Evolutionary conservation across 2,329 filamentous ascomycete species (phyloP), one percentile per base, ranked within the genome.

Genomic region (Clonostachys rhizophaga): DNA sequence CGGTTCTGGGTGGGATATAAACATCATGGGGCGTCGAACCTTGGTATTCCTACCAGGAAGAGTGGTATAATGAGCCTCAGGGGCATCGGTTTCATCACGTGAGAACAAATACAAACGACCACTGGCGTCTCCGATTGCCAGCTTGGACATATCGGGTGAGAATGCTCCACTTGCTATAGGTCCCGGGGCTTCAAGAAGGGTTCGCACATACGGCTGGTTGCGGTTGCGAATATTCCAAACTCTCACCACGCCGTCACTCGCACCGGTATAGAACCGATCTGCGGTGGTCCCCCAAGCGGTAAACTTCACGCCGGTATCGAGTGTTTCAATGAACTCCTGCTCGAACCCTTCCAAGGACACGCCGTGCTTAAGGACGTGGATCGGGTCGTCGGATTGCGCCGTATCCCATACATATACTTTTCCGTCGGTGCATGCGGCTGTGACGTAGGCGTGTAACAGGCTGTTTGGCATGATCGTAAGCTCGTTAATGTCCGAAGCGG

Each of bases 371-470:
- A 86, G 65, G 3, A 75, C 61, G 54, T 84, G 80, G 18, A 82
- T 73, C 0, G 80, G 75, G 36, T 67, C 62, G 52, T 83, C 78
- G n/a, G 71, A 73, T 11, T 65, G 68, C 0, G 74, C 70, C 2
- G 80, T 80, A 50, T 85, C 82, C 79, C 81, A 86, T 2, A 86
- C 70, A 49, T 85, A 85, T 0, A 78, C 76, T 9, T 72, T 76
- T 14, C 81, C 79, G 51, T 85, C 75, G 0, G 82, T 85, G 51
- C 79, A 84, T 5, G 75, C 77, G 0, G 81, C 82, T 2, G 81
- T 80, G 14, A 84, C 61, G 50, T 82, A 85, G 18, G 71, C 70
- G 50, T 72, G 72, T 0, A 57, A 42, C 1, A 55, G 45, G 46
- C 76, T 78, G 51, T 81, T 84, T 1, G 81, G 76, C 68, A 74